Evolutionary conservation across 305 asterid genomes (phyloP).

Genomic region (Fraxinus ornus): DNA sequence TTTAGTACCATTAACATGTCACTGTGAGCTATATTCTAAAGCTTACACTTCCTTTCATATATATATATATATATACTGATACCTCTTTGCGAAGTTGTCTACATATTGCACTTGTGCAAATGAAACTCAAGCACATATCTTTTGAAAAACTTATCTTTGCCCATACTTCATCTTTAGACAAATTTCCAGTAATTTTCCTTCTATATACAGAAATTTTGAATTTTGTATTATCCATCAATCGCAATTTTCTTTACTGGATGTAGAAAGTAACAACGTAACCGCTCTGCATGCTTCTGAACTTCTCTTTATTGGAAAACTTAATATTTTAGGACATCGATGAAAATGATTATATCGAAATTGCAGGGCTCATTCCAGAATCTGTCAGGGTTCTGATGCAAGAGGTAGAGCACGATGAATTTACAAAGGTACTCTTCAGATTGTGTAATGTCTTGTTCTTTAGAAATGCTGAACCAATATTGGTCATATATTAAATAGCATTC

Average conservation of each 20-base stretch:
- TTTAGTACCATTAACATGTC: neutral
- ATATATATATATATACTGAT: neutral
- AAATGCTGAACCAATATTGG: conserved; percentile 4
- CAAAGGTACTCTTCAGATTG: conserved; percentile 52
- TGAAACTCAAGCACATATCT: neutral
- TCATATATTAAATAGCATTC: neutral
- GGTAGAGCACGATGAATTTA: conserved; percentile 65
- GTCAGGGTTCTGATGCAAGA: conserved; percentile 77
- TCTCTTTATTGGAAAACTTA: conserved; percentile 9
- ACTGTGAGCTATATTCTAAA: neutral
- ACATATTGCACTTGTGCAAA: neutral
- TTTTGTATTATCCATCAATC: conserved; percentile 5
- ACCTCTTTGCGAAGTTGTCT: neutral
- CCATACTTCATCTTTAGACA: neutral
- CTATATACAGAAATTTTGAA: neutral
- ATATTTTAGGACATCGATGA: neutral
- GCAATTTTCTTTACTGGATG: conserved; percentile 9
- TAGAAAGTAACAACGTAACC: conserved; percentile 5
- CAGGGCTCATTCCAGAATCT: conserved; percentile 83
- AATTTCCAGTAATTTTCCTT: neutral
- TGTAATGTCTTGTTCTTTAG: conserved; percentile 19
- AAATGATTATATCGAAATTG: conserved; percentile 20
- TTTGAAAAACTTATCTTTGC: neutral
- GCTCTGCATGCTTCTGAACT: conserved; percentile 16
- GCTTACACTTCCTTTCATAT: neutral